Evolutionary conservation across 2,329 filamentous ascomycete species (phyloP).

Genomic region (Colletotrichum sansevieriae): DNA sequence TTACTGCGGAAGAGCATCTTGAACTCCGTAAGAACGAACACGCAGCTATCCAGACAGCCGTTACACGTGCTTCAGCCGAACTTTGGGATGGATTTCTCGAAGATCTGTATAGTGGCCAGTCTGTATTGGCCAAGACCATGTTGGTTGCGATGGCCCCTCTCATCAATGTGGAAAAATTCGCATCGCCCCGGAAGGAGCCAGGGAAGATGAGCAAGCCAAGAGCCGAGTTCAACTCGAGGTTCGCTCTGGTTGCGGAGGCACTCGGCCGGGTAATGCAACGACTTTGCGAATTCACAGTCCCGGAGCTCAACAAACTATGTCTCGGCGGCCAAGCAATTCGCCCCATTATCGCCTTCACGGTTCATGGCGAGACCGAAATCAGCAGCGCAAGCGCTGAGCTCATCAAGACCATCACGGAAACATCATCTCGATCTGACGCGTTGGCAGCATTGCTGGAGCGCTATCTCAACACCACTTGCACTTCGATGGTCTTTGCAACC

Average conservation of each 20-base stretch:
- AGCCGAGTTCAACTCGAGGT: conserved; percentile 82
- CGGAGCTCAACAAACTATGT: conserved; percentile 78
- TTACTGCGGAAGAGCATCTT: conserved; percentile 55
- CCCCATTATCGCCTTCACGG: conserved; percentile 81
- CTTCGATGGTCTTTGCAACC: conserved; percentile 57
- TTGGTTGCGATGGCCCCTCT: conserved; percentile 78
- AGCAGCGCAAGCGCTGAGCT: conserved; percentile 85
- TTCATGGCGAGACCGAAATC: conserved; percentile 83
- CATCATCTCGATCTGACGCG: conserved; percentile 62
- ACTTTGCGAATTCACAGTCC: conserved; percentile 79
- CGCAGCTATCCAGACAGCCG: conserved; percentile 70
- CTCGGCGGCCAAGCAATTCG: conserved; percentile 76
- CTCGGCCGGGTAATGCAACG: conserved; percentile 83
- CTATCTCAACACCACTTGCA: conserved; percentile 58
- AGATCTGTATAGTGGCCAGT: conserved; percentile 74
- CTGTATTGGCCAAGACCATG: conserved; percentile 81
- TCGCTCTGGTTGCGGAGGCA: conserved; percentile 66
- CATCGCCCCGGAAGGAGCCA: conserved; percentile 62
- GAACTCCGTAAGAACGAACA: conserved; percentile 41
- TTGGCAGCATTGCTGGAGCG: conserved; percentile 60
- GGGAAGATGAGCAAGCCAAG: conserved; percentile 60
- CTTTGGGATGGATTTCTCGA: conserved; percentile 85
- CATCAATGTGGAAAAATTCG: conserved; percentile 81
- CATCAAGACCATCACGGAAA: conserved; percentile 82
- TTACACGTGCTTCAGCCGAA: conserved; percentile 77